Base-by-base conservation (phyloP, 441 rosid species). In the Gossypium davidsonii region DNA sequence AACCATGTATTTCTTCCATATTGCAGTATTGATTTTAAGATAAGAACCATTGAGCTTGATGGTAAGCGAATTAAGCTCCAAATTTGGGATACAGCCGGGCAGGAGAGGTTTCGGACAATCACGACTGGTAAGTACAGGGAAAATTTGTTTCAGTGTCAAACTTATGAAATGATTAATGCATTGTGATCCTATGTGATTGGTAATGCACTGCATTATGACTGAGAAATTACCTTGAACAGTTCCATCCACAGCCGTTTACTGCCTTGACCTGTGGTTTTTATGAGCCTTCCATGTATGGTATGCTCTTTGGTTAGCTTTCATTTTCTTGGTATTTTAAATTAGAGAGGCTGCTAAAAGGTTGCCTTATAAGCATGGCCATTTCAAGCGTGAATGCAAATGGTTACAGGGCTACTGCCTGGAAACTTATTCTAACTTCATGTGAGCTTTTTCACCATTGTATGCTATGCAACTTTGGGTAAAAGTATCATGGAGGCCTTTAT, bases 81-180 rank as follows among this genome's bases (percentile, higher is more conserved):
- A 79, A 89, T 89, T 79, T 89, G 91, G 90, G 91, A 89, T 53
- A 89, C 91, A 51, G 93, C 93, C 72, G 93, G 91, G 70, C 91
- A 89, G 84, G 91, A 89, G 77, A 84, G 93, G n/a, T 87, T 89
- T 61, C 84, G 91, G 67, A 89, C 94, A 67, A 89, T 89, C 79
- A 89, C 93, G 75, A 89, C 93, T 23, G 93, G 93, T 85, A 12
- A 73, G 81, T 70, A 52, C 23, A 4, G 1, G 0, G 57, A 17
- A 52, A 52, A 52, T 17, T 52, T 15, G 6, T 48, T 11, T 28
- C 56, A 39, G 26, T 71, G 34, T 31, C 34, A 31, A 51, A 52
- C 7, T 52, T 52, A 17, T 52, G 17, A 52, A 52, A 52, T 17
- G 10, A 52, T 52, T 39, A 25, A 28, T 26, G 26, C 39, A 25